Evolutionary conservation across 225 moss, liverwort and hornwort genomes (phyloP), one percentile per base, ranked within the genome.

Genomic region (Rhytidiadelphus loreus): DNA sequence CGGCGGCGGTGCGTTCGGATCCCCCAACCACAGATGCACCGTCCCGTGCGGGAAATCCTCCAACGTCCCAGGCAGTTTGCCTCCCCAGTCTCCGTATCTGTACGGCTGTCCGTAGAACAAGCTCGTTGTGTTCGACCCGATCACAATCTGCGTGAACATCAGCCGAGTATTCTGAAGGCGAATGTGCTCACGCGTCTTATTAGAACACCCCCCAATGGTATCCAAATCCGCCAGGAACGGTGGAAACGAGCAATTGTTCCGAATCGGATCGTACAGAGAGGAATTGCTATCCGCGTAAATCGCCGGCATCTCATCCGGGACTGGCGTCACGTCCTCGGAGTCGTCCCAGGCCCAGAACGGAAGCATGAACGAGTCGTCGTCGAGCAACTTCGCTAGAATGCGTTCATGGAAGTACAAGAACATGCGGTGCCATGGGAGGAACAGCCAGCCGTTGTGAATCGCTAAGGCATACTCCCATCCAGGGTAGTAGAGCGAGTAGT

Each of bases 271-370:
- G 64, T 90, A 93, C 0, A 94, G 83, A 0, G 91, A 2, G 3
- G 94, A 93, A 2, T 10, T 11, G 1, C 6, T 9, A 0, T 88
- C 65, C 0, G 89, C 91, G 29, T 88, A 92, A 0, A 81, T n/a
- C 30, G 28, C 76, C 6, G 94, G 92, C 58, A 89, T 85, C 7
- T 11, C 13, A 10, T 93, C 46, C 6, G 90, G 85, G 17, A 22
- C 63, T 2, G 93, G 92, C 0, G n/a, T 70, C 7, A 73, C 53
- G 48, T 85, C 87, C 79, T 10, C 0, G 20, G 88, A 57, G 69
- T 93, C 80, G 88, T 96, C 96, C 92, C 93, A 96, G 26, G 92
- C 92, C 96, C 96, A 96, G 83, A n/a, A 96, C 0, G 92, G 93
- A 2, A 94, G 61, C 10, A 89, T 63, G 62, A 96, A 96, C 7